phyloP scores from a whole-genome alignment of 1,139 yeast genomes.

The Pichia sp. region DNA sequence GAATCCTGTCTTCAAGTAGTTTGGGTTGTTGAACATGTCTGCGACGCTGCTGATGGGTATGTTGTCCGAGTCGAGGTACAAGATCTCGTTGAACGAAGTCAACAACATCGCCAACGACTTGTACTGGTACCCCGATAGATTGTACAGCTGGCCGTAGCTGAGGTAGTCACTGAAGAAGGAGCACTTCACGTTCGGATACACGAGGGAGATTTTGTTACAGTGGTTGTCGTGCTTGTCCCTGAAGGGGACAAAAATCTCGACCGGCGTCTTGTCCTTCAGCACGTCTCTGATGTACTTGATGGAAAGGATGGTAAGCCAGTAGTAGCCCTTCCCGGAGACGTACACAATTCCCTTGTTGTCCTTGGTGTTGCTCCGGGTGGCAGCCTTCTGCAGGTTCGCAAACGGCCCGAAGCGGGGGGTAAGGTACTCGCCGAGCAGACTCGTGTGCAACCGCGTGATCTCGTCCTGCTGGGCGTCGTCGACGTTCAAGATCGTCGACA shows the following conservation, averaged over 20 bases:
- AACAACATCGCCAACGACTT: conserved; percentile 60
- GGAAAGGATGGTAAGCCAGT: conserved; percentile 30
- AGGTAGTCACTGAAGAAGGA: conserved; percentile 28
- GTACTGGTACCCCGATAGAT: conserved; percentile 50
- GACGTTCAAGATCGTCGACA: conserved; percentile 23
- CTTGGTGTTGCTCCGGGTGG: conserved; percentile 12
- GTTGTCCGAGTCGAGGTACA: conserved; percentile 68
- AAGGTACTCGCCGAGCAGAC: conserved; percentile 16
- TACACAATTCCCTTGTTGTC: conserved; percentile 27
- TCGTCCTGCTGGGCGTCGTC: conserved; percentile 24
- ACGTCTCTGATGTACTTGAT: conserved; percentile 29
- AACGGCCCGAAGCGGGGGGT: conserved; percentile 17
- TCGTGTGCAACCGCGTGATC: conserved; percentile 21
- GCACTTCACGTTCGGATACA: conserved; percentile 26
- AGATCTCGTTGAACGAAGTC: conserved; percentile 56
- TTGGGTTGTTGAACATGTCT: conserved; percentile 40
- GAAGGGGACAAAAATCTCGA: conserved; percentile 29
- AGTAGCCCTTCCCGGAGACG: conserved; percentile 28
- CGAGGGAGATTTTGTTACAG: conserved; percentile 26
- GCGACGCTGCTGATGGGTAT: conserved; percentile 55
- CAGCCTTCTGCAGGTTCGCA: conserved; percentile 9
- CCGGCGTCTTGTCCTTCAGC: conserved; percentile 26
- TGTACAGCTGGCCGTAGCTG: conserved; percentile 16
- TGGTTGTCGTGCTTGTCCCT: conserved; percentile 22
- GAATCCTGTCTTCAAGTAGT: conserved; percentile 37